These are phyloP conservation scores for Euphorbia pulcherrima DNA, from an alignment of 345 rosid genomes.

Conservation along the genomic window DNA sequence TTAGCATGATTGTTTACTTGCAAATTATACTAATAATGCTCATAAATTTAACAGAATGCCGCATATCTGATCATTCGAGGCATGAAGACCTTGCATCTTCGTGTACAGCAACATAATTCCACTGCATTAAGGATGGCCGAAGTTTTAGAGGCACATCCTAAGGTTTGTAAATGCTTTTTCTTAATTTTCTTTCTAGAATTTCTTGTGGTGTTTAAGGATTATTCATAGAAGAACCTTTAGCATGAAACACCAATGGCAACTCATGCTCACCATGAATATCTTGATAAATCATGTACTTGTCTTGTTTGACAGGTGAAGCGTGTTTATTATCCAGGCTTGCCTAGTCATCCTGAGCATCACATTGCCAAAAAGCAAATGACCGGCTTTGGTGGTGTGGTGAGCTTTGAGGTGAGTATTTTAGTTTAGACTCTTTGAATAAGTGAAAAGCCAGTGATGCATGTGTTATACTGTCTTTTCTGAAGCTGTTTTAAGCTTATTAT, in stretches of 20 bases:
- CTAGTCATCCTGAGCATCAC: constrained; percentile 90
- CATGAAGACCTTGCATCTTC: constrained; percentile 99
- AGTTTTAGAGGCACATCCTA: constrained; percentile 99
- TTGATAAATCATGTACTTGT: not conserved
- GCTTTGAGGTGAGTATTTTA: constrained; percentile 84
- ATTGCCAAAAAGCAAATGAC: constrained; percentile 93
- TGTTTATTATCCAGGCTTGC: constrained; percentile 88
- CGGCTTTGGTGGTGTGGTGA: constrained; percentile 97
- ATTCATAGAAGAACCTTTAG: not conserved
- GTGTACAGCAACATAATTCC: constrained; percentile 93
- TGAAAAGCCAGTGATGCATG: not conserved
- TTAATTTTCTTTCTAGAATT: not conserved
- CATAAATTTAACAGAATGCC: constrained; percentile 53
- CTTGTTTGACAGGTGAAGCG: constrained; percentile 70
- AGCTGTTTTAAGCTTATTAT: not conserved
- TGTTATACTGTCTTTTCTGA: not conserved
- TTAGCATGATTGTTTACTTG: not conserved
- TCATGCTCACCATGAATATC: not conserved
- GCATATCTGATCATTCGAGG: constrained; percentile 92
- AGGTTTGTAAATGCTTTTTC: constrained; percentile 43
- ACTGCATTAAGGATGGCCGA: constrained; percentile 95
- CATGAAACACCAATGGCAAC: not conserved
- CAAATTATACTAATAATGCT: not conserved
- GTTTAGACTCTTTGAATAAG: not conserved
- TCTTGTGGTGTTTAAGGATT: not conserved